Evolutionary conservation across 495 filamentous ascomycete genomes (phyloP).

Genomic region (Podospora pseudocomata): DNA sequence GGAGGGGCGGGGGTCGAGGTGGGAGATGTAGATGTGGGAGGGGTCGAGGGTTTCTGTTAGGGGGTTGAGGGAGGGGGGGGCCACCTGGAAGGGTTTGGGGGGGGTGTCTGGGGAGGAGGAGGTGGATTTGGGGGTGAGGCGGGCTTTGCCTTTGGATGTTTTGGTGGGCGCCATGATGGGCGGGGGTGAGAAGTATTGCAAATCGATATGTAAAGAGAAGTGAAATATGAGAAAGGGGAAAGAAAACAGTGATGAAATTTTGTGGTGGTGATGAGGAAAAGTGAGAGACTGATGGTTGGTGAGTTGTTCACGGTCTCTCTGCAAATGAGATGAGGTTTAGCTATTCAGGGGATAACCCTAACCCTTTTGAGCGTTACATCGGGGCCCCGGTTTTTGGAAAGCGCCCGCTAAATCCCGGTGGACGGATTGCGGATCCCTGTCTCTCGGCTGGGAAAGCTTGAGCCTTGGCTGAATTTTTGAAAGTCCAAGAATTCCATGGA

Average conservation of each 20-base stretch:
- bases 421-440: not conserved
- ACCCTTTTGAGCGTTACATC: slow-evolving; percentile 14
- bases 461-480: slow-evolving; percentile 28
- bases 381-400: not conserved
- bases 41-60: slow-evolving; percentile 60
- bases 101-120: slow-evolving; percentile 27
- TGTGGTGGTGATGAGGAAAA: not conserved
- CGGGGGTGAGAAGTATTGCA: not conserved
- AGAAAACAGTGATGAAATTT: not conserved
- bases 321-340: not conserved
- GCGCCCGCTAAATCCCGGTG: not conserved
- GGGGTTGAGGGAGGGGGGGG: slow-evolving; percentile 54
- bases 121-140: slow-evolving; percentile 11
- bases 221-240: not conserved
- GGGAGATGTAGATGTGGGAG: slow-evolving; percentile 69
- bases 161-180: slow-evolving; percentile 27
- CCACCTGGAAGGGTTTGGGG: slow-evolving; percentile 57
- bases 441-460: not conserved
- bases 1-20: slow-evolving; percentile 63
- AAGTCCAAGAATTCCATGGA: not conserved
- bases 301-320: not conserved
- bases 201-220: not conserved
- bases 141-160: slow-evolving; percentile 17
- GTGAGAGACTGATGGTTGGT: slow-evolving; percentile 7
- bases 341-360: slow-evolving; percentile 13